Conservation (phyloP, 1,139 yeast species). For the Lizanozyma gosingica region DNA sequence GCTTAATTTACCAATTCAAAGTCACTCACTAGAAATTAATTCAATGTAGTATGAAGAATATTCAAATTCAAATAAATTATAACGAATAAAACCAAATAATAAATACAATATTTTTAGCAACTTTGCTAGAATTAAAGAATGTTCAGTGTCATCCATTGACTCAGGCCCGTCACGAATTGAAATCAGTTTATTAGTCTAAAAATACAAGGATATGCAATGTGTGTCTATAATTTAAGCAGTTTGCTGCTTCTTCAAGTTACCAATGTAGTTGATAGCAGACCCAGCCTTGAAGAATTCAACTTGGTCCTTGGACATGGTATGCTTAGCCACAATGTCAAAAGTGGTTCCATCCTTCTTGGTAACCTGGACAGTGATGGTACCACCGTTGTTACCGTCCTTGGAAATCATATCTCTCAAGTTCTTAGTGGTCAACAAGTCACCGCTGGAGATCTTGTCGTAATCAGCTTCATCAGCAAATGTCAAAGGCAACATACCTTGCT, state of each 20-base stretch:
- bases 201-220: too few species aligned
- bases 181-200: too few species aligned
- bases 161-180: too few species aligned
- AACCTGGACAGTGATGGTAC: constrained; percentile 59
- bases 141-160: too few species aligned
- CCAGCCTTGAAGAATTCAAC: constrained; percentile 95
- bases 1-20: too few species aligned
- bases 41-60: too few species aligned
- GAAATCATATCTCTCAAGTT: constrained; percentile 72
- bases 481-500: constrained; percentile 94
- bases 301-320: constrained; percentile 96
- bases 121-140: too few species aligned
- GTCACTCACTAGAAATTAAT: too few species aligned
- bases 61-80: too few species aligned
- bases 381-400: constrained; percentile 83
- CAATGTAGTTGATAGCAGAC: constrained; percentile 89
- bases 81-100: too few species aligned
- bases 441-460: constrained; percentile 69
- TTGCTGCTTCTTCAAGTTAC: constrained; percentile 42
- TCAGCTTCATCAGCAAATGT: constrained; percentile 85
- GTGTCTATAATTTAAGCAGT: too few species aligned
- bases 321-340: constrained; percentile 69
- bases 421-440: constrained; percentile 72
- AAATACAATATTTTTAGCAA: too few species aligned
- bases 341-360: constrained; percentile 68